Evolutionary conservation across 2,329 filamentous ascomycete species (phyloP), one percentile per base, ranked within the genome.

Genomic region (Fusarium odoratissimum): DNA sequence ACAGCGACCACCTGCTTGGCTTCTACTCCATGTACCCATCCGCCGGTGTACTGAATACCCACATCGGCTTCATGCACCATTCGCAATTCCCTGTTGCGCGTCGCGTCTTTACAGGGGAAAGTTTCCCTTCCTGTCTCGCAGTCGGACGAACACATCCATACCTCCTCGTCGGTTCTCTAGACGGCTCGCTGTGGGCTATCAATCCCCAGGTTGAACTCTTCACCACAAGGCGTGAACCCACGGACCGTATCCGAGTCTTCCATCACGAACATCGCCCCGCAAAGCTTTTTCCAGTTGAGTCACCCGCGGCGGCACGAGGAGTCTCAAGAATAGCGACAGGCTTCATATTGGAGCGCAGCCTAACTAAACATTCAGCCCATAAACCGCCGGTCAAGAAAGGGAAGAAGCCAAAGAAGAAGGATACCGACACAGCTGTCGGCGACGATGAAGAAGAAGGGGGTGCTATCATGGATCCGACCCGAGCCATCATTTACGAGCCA

Each of bases 401-500:
- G 21, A 83, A 81, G 64, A 82, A 80, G 75, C 60, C 69, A 23
- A 82, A 81, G 61, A 82, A 80, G 67, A 78, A 79, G 25, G 83
- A 81, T n/a, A 80, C 77, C 13, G 79, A 79, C 17, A 74, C 66
- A 2, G 76, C 75, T 30, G 77, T 79, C 5, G 73, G 74, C 2
- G 80, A 80, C 7, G 81, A 82, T 8, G 80, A 81, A 16, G 82
- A 80, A 14, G 80, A 80, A 35, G 78, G 74, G 8, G 76, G 72
- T 16, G 77, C 76, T 48, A 68, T 80, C 33, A 76, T 79, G 67
- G 83, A 82, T 55, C 80, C 84, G 2, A 83, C 82, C 8, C 82
- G 86, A 41, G 83, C 84, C 8, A 82, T 87, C 8, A 84, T 92
- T 16, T 87, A 91, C 74, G 91, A 93, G 62, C 87, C 91, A 52